Base-by-base conservation (phyloP, 306 rosid species). In the Vachellia collinsii region DNA sequence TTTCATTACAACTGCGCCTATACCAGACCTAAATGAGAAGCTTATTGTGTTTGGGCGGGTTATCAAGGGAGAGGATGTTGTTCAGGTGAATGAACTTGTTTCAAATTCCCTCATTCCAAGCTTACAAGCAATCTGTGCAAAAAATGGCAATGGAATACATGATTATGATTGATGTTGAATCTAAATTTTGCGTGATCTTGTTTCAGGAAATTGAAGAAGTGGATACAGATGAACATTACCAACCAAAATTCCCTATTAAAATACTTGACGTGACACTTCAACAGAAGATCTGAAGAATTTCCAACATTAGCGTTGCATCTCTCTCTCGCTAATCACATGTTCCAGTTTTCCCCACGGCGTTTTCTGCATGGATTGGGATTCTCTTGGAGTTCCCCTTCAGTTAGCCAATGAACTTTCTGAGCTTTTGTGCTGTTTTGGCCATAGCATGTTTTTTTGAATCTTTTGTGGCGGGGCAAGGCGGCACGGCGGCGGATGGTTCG, bases 1-100 rank as follows among this genome's bases (percentile, higher is more conserved):
- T 81, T 92, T 93, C 77, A 92, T 96, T 74, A 96, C 99, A 47
- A 96, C 99, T 75, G 98, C 99, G 59, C 99, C 99, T 1, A 96
- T 96, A 63, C 98, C 99, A 29, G 97, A 93, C 88, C 83, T 96
- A 70, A 92, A 86, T 20, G 98, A 96, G 84, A 92, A 92, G 90
- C 89, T 93, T 66, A 79, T 85, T 77, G 92, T 95, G 79, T 95
- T 95, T 73, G 99, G 99, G 42, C 97, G 79, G 51, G 99, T 95
- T 80, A 17, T 95, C 85, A 90, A 87, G 90, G 99, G 99, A 80
- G 94, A 91, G 88, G 94, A 95, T 80, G 98, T 95, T 72, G 99
- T 95, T 72, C 99, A 95, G 99, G 99, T 95, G 87, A 82, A 43
- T 54, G 66, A 46, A 70, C 51, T 77, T 74, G 13, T 78, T 77